These are phyloP conservation scores for Kockovaella imperatae DNA, from an alignment of 768 basidiomycete species.

Conservation along the genomic window DNA sequence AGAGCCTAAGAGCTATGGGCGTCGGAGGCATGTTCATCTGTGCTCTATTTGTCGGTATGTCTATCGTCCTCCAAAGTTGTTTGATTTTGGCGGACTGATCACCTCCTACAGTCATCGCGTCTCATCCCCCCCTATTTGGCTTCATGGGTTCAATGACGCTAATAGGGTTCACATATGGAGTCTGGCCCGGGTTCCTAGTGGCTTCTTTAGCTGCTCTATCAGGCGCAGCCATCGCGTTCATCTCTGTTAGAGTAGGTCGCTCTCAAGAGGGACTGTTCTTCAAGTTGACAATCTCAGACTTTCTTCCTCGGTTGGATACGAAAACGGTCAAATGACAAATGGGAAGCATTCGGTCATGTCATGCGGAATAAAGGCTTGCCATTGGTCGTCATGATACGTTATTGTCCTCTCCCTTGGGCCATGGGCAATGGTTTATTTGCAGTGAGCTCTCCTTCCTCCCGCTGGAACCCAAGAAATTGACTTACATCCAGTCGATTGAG, in stretches of 20 bases:
- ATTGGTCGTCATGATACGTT: constrained; percentile 43
- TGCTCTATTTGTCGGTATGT: constrained; percentile 33
- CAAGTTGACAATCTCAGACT: constrained; percentile 14
- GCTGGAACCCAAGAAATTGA: not conserved
- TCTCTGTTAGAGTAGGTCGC: constrained; percentile 37
- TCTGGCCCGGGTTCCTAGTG: constrained; percentile 39
- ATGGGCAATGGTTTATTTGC: constrained; percentile 44
- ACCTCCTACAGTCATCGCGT: constrained; percentile 26
- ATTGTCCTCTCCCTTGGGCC: constrained; percentile 43
- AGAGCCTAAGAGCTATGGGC: constrained; percentile 27
- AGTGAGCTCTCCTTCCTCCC: constrained; percentile 16
- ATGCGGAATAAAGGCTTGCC: constrained; percentile 41
- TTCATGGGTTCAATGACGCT: constrained; percentile 39
- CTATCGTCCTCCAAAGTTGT: not conserved
- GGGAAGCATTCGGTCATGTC: constrained; percentile 42
- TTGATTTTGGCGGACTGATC: not conserved
- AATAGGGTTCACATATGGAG: constrained; percentile 43
- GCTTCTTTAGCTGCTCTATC: constrained; percentile 26
- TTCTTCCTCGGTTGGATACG: constrained; percentile 40
- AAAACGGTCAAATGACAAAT: constrained; percentile 29
- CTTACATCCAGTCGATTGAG: constrained; percentile 31
- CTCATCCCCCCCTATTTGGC: constrained; percentile 43
- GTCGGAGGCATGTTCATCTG: constrained; percentile 30
- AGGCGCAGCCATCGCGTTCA: constrained; percentile 36
- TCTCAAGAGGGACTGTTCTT: not conserved